Conservation (phyloP, 306 rosid genomes). For the Ochetophila trinervis region DNA sequence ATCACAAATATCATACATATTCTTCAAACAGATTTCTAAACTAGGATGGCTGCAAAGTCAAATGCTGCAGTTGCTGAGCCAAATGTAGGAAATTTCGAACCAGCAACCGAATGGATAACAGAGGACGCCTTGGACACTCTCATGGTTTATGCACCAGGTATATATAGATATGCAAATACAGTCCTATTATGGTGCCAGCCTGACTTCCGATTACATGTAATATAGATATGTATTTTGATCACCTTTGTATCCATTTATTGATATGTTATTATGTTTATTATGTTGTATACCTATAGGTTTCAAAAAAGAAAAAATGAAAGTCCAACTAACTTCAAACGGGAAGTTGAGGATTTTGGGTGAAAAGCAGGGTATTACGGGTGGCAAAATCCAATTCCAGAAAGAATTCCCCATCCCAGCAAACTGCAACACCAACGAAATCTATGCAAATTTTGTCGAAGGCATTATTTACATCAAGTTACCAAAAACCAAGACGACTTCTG, state of each 20-base stretch:
- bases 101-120: slow-evolving; percentile 40
- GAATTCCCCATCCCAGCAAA: slow-evolving; percentile 46
- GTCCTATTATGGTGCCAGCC: too few relatives aligned
- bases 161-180: background rate
- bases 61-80: background rate
- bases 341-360: slow-evolving; percentile 46
- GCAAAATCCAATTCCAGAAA: slow-evolving; percentile 40
- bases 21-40: background rate
- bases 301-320: slow-evolving; percentile 40
- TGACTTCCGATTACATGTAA: too few relatives aligned
- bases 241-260: too few relatives aligned
- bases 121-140: slow-evolving; percentile 40
- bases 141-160: slow-evolving; percentile 52
- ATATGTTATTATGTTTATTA: too few relatives aligned
- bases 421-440: slow-evolving; percentile 33
- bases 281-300: slow-evolving; percentile 38
- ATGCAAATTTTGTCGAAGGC: slow-evolving; percentile 56
- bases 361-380: slow-evolving; percentile 14
- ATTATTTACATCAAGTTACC: slow-evolving; percentile 43
- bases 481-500: slow-evolving; percentile 23
- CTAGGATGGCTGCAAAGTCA: background rate
- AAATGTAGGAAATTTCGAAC: slow-evolving; percentile 47
- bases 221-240: too few relatives aligned
- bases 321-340: slow-evolving; percentile 47
- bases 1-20: too few relatives aligned